Evolutionary conservation across 2,329 filamentous ascomycete genomes (phyloP).

Genomic region (Alternaria sp.): DNA sequence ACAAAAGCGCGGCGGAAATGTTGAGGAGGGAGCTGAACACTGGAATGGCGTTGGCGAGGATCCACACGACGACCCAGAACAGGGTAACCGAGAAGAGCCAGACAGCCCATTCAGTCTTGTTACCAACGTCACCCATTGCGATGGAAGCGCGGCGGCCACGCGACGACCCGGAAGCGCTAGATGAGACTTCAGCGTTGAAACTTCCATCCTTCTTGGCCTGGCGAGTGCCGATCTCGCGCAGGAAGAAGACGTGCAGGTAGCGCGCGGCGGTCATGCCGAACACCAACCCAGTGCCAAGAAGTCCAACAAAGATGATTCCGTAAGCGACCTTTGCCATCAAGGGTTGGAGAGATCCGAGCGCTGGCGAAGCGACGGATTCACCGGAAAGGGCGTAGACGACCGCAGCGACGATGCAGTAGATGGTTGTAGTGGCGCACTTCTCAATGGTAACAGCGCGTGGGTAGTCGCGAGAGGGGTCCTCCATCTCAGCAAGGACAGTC

Average conservation of each 20-base stretch:
- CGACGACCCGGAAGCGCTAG: slow-evolving; percentile 11
- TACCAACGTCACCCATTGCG: slow-evolving; percentile 19
- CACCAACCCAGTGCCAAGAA: slow-evolving; percentile 33
- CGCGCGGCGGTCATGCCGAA: slow-evolving; percentile 33
- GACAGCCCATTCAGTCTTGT: slow-evolving; percentile 23
- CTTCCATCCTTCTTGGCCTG: slow-evolving; percentile 18
- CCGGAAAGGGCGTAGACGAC: slow-evolving; percentile 34
- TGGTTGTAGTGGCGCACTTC: slow-evolving; percentile 28
- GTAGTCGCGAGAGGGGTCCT: slow-evolving; percentile 34
- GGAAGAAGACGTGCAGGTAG: slow-evolving; percentile 31
- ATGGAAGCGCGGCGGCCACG: slow-evolving; percentile 25
- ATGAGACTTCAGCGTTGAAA: slow-evolving; percentile 1
- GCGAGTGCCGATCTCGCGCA: slow-evolving; percentile 24
- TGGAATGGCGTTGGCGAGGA: slow-evolving; percentile 36
- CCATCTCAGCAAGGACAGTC: slow-evolving; percentile 36
- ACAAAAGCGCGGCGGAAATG: slow-evolving; percentile 30
- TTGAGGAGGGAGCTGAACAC: slow-evolving; percentile 36
- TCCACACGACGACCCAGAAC: slow-evolving; percentile 37
- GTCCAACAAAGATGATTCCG: slow-evolving; percentile 26
- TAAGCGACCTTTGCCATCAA: slow-evolving; percentile 34
- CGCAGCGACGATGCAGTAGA: slow-evolving; percentile 30
- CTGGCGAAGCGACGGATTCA: slow-evolving; percentile 33
- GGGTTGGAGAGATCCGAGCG: slow-evolving; percentile 27
- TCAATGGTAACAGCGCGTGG: slow-evolving; percentile 35
- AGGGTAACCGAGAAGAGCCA: slow-evolving; percentile 32